phyloP scores from a whole-genome alignment of 164 flowering plant species.

The Stephania japonica region DNA sequence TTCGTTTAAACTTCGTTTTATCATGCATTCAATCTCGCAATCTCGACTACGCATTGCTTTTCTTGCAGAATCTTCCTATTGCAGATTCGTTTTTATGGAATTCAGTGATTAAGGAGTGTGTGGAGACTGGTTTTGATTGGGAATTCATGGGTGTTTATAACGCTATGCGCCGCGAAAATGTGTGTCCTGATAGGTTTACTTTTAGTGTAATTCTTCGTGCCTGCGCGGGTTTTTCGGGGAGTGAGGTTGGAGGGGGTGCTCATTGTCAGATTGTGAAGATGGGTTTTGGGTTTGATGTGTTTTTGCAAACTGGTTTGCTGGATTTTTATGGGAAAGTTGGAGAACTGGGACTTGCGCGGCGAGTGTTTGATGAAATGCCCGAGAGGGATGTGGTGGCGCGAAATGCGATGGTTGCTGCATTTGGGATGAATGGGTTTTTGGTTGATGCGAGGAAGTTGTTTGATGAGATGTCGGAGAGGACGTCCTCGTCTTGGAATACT shows the following conservation, averaged over 20 bases:
- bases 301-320: not conserved
- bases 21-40: not conserved
- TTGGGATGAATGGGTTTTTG: not conserved
- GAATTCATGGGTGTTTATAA: not conserved
- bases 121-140: not conserved
- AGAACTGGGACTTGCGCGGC: not conserved
- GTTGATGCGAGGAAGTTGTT: not conserved
- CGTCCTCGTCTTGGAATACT: not conserved
- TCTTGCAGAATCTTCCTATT: not conserved
- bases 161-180: not conserved
- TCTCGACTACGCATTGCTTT: not conserved
- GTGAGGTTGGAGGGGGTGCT: not conserved
- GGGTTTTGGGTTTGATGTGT: not conserved
- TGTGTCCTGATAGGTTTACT: not conserved
- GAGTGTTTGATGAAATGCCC: not conserved
- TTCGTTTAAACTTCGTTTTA: not conserved
- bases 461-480: not conserved
- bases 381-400: not conserved
- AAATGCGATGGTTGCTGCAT: not conserved
- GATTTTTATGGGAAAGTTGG: not conserved
- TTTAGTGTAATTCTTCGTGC: not conserved
- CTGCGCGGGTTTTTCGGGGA: not conserved
- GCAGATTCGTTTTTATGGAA: not conserved
- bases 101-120: not conserved
- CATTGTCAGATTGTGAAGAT: not conserved